A percentile compares a stretch with the other conserved stretches of the same genome.
Evolutionary conservation across 1,284 basidiomycete genomes (phyloP).

Genomic region (Boletellus deceptivus): DNA sequence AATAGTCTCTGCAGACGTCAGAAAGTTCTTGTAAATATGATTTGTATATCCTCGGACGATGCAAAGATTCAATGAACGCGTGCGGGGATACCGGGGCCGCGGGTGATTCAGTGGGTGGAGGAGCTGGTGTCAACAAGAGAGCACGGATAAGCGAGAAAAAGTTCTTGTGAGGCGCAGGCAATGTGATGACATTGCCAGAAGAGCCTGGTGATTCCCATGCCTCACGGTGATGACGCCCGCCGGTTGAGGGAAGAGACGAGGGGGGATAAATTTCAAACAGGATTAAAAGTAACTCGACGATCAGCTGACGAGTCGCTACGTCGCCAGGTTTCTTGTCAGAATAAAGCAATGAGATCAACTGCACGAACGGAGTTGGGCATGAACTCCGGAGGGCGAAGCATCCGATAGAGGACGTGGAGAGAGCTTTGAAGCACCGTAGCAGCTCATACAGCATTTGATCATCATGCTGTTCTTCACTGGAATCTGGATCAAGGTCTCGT

Average conservation of each 20-base stretch:
- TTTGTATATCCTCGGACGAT: slow-evolving; percentile 85
- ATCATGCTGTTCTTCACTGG: slow-evolving; percentile 95
- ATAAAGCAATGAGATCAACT: slow-evolving; percentile 82
- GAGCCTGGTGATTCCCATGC: slow-evolving; percentile 51
- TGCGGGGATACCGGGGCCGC: slow-evolving; percentile 70
- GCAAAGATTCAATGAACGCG: slow-evolving; percentile 85
- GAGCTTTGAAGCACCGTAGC: slow-evolving; percentile 89
- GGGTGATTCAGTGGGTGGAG: slow-evolving; percentile 66
- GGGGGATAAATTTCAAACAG: slow-evolving; percentile 83
- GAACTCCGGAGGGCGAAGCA: slow-evolving; percentile 79
- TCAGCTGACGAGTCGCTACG: slow-evolving; percentile 83
- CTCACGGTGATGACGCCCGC: slow-evolving; percentile 45
- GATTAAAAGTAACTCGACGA: slow-evolving; percentile 80
- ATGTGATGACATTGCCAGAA: slow-evolving; percentile 50
- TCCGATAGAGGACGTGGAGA: slow-evolving; percentile 86
- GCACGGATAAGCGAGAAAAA: slow-evolving; percentile 69
- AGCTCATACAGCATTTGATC: slow-evolving; percentile 93
- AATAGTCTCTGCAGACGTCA: slow-evolving; percentile 92
- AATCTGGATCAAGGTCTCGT: slow-evolving; percentile 12
- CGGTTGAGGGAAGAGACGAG: slow-evolving; percentile 57
- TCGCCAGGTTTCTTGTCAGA: slow-evolving; percentile 98
- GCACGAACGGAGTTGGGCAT: slow-evolving; percentile 83
- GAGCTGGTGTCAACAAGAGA: slow-evolving; percentile 72
- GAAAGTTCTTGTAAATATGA: slow-evolving; percentile 87
- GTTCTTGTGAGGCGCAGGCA: slow-evolving; percentile 70